A percentile compares a stretch with the other conserved stretches of the same genome.
Evolutionary conservation across 139 green algal species (phyloP).

Genomic region (Edaphochlamys debaryana): DNA sequence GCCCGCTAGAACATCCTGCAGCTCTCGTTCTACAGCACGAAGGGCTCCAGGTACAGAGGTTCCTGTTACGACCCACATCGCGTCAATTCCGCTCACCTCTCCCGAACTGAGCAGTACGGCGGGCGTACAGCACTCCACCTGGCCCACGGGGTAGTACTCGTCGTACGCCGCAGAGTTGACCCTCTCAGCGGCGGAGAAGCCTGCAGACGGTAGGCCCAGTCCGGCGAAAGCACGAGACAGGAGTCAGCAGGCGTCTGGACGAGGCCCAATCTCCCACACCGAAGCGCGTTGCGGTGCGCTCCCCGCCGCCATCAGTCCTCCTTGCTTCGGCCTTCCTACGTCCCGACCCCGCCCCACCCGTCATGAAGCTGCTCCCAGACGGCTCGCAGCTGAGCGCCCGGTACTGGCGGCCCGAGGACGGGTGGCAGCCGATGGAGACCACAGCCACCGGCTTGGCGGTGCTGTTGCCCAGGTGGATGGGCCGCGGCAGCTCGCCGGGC

Average conservation of each 20-base stretch:
- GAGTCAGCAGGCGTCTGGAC: no score
- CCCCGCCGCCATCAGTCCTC: no score
- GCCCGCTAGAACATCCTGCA: no score
- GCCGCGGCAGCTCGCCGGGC: slow-evolving; percentile 53
- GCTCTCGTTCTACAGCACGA: no score
- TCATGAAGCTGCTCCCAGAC: slow-evolving; percentile 59
- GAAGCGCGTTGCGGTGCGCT: no score
- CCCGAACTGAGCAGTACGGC: slow-evolving; percentile 70
- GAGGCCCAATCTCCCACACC: no score
- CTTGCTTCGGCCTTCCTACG: no score
- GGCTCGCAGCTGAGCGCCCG: slow-evolving; percentile 62
- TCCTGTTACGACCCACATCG: no score
- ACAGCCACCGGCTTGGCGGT: slow-evolving; percentile 59
- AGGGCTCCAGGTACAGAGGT: no score
- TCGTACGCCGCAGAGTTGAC: slow-evolving; percentile 49
- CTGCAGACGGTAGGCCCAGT: slow-evolving; percentile 6
- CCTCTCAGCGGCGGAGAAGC: slow-evolving; percentile 55
- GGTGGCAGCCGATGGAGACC: slow-evolving; percentile 76
- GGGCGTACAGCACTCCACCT: slow-evolving; percentile 78
- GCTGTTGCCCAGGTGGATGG: background rate
- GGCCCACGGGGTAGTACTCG: slow-evolving; percentile 71
- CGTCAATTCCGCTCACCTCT: slow-evolving; percentile 34
- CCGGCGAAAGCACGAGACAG: no score
- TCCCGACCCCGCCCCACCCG: no score
- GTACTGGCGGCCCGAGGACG: slow-evolving; percentile 50